phyloP scores from a whole-genome alignment of 2,329 filamentous ascomycete species.

The Colletotrichum endophyticum region DNA sequence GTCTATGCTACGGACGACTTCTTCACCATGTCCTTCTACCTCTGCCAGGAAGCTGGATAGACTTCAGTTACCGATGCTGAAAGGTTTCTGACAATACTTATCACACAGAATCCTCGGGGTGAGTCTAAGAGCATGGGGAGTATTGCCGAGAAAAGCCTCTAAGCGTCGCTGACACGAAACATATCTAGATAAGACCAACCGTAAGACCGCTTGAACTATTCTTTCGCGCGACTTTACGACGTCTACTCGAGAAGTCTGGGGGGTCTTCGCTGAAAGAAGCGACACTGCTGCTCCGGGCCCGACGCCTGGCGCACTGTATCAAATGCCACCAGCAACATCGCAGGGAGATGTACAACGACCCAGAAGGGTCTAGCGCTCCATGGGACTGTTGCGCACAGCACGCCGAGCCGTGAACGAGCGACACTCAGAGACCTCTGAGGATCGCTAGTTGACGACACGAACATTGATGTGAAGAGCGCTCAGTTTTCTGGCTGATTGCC shows the following conservation, averaged over 20 bases:
- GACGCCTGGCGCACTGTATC: rapidly evolving
- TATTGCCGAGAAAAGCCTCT: not conserved
- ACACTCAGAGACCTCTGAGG: not conserved
- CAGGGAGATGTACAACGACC: rapidly evolving
- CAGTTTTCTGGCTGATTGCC: not conserved
- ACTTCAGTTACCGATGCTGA: not conserved
- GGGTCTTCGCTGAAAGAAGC: rapidly evolving
- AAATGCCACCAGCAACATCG: not conserved
- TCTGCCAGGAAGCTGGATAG: no score
- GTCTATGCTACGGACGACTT: not conserved
- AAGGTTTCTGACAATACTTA: rapidly evolving
- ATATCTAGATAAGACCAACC: not conserved
- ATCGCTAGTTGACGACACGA: not conserved
- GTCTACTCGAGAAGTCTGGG: not conserved
- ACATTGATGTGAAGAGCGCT: not conserved
- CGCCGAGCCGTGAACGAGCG: not conserved
- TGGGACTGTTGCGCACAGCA: rapidly evolving
- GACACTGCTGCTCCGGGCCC: not conserved
- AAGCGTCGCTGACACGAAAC: not conserved
- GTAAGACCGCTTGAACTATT: not conserved
- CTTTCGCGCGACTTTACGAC: rapidly evolving
- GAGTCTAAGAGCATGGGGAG: not conserved
- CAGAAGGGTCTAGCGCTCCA: not conserved
- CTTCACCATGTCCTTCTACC: not conserved
- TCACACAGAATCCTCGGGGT: not conserved